phyloP scores from a whole-genome alignment of 768 basidiomycete species.

The Strobilomyces echinocephalus region DNA sequence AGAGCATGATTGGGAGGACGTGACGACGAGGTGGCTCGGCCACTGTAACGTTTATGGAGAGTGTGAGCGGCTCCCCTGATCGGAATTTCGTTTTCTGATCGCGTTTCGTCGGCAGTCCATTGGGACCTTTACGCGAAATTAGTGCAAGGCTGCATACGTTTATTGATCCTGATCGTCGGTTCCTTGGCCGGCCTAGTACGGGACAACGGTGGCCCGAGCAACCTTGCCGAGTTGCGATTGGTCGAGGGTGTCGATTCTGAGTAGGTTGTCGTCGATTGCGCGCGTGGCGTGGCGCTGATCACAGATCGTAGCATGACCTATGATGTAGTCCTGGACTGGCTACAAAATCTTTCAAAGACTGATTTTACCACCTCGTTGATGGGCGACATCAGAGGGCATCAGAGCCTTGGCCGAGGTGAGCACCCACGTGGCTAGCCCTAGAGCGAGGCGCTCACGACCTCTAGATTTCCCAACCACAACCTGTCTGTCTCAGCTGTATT shows the following conservation, averaged over 20 bases:
- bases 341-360: conserved; percentile 20
- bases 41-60: conserved; percentile 34
- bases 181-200: conserved; percentile 29
- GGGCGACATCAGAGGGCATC: conserved; percentile 24
- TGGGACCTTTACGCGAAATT: conserved; percentile 51
- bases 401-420: conserved; percentile 26
- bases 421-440: background rate
- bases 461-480: conserved; percentile 35
- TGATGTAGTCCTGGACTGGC: conserved; percentile 22
- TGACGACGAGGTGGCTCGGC: conserved; percentile 16
- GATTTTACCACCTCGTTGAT: conserved; percentile 12
- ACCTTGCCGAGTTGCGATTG: conserved; percentile 36
- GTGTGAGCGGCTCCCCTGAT: conserved; percentile 37
- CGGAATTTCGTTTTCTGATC: background rate
- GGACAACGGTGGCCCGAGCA: conserved; percentile 18
- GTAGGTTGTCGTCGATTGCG: conserved; percentile 27
- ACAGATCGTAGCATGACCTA: conserved; percentile 19
- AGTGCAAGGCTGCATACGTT: conserved; percentile 35
- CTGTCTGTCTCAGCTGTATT: conserved; percentile 47
- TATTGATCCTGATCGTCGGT: conserved; percentile 38
- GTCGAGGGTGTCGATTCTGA: conserved; percentile 35
- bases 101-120: conserved; percentile 38
- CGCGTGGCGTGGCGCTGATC: background rate
- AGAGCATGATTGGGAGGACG: conserved; percentile 23
- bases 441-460: background rate